Evolutionary conservation across 2,329 filamentous ascomycete species (phyloP).

Genomic region (Xylaria sp.): DNA sequence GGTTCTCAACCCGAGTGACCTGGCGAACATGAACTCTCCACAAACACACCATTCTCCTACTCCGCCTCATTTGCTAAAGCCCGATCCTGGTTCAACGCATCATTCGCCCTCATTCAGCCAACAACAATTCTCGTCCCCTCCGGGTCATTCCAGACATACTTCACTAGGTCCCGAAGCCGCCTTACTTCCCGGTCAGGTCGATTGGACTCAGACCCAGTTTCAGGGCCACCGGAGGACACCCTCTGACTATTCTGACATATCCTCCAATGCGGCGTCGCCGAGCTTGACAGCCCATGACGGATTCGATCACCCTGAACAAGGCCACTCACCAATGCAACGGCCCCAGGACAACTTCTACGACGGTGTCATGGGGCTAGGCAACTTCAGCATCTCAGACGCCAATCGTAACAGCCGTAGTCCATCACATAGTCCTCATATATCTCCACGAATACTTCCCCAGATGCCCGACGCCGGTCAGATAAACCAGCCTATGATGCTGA

Average conservation of each 20-base stretch:
- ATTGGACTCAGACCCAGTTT: slow-evolving; percentile 72
- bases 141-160: slow-evolving; percentile 63
- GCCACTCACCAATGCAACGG: slow-evolving; percentile 83
- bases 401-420: slow-evolving; percentile 80
- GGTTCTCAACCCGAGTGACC: slow-evolving; percentile 58
- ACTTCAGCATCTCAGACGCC: slow-evolving; percentile 81
- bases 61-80: slow-evolving; percentile 65
- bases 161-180: slow-evolving; percentile 69
- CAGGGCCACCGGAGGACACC: slow-evolving; percentile 84
- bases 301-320: slow-evolving; percentile 77
- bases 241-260: slow-evolving; percentile 94
- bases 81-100: slow-evolving; percentile 62
- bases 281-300: slow-evolving; percentile 80
- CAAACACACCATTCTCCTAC: slow-evolving; percentile 67
- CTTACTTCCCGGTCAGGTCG: slow-evolving; percentile 64
- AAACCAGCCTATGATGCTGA: slow-evolving; percentile 59
- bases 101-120: slow-evolving; percentile 69
- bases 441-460: slow-evolving; percentile 68
- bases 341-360: slow-evolving; percentile 81
- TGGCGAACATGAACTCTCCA: slow-evolving; percentile 65
- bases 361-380: slow-evolving; percentile 79
- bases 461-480: slow-evolving; percentile 64
- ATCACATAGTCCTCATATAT: slow-evolving; percentile 77
- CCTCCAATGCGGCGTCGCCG: slow-evolving; percentile 85
- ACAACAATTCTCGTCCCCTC: slow-evolving; percentile 65